Base-by-base conservation (phyloP, 306 rosid species). In the Bauhinia variegata region DNA sequence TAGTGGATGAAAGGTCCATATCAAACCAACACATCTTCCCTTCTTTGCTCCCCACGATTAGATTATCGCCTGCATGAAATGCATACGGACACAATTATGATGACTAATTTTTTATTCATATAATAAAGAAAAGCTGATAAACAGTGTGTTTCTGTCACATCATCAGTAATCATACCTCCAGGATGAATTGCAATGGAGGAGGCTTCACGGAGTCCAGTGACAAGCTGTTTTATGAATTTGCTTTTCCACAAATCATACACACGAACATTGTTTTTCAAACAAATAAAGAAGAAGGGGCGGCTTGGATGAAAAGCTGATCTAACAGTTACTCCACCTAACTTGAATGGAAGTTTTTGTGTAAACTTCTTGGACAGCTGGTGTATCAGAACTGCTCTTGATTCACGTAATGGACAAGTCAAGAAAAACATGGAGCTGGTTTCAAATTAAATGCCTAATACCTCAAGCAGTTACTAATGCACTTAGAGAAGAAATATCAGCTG, bases 1-100 rank as follows among this genome's bases (percentile, higher is more conserved):
- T 76, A 60, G 28, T 23, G 28, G 97, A 83, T 41, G 98, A 93
- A 79, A 93, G 98, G 67, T 93, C 98, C 97, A 86, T 83, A 78
- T 93, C 98, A 70, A 93, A 93, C 98, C 98, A 93, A 75, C 96
- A 87, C 72, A 89, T 52, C 73, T 93, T 93, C 69, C 98, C 98
- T 70, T 93, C 98, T 83, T 85, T 82, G 87, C 97, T 93, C 56
- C 98, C 98, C 70, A 93, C 97, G 68, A 93, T 88, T 65, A 93
- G 34, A 85, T 93, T 89, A 71, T 93, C 98, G 81, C 97, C 96
- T 93, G 82, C 80, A 83, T 10, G 54, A 17, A 77, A 63, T 67
- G 72, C 34, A 31, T 42, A 67, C 16, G 33, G 54, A 57, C 30
- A 66, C 14, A 60, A 63, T 53, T 33, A 37, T 15, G 31, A 47